Conservation (phyloP, 148 eudicot genomes). For the Drosera capensis region DNA sequence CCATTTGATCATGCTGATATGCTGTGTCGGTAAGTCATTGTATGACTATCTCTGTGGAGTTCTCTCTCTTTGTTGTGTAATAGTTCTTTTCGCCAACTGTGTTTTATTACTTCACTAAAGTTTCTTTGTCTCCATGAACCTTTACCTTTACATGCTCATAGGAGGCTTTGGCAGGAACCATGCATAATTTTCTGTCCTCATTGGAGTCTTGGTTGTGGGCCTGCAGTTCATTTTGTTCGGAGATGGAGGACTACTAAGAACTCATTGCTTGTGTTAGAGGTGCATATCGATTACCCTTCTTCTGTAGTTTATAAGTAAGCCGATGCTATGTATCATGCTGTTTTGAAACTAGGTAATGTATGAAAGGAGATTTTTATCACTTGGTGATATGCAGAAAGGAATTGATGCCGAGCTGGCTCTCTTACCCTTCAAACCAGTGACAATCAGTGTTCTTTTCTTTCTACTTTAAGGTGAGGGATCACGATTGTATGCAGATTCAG, state of each 20-base stretch:
- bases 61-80: too few relatives aligned
- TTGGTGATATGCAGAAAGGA: slow-evolving; percentile 31
- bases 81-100: not conserved
- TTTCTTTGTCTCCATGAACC: slow-evolving; percentile 1
- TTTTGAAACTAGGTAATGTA: not conserved
- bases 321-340: not conserved
- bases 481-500: not conserved
- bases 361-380: not conserved
- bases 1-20: too few relatives aligned
- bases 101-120: not conserved
- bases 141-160: slow-evolving; percentile 13
- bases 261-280: slow-evolving; percentile 82
- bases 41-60: too few relatives aligned
- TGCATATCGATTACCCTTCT: slow-evolving; percentile 8
- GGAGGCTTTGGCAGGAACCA: slow-evolving; percentile 81
- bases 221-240: slow-evolving; percentile 73
- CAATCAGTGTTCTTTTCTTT: slow-evolving; percentile 82
- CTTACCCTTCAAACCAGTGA: slow-evolving; percentile 69
- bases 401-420: slow-evolving; percentile 47
- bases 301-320: not conserved
- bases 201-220: slow-evolving; percentile 86
- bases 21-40: too few relatives aligned
- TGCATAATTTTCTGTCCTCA: slow-evolving; percentile 85
- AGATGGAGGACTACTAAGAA: slow-evolving; percentile 62
- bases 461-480: slow-evolving; percentile 45